phyloP scores from a whole-genome alignment of 768 basidiomycete genomes.

The Termitomyces sp. region DNA sequence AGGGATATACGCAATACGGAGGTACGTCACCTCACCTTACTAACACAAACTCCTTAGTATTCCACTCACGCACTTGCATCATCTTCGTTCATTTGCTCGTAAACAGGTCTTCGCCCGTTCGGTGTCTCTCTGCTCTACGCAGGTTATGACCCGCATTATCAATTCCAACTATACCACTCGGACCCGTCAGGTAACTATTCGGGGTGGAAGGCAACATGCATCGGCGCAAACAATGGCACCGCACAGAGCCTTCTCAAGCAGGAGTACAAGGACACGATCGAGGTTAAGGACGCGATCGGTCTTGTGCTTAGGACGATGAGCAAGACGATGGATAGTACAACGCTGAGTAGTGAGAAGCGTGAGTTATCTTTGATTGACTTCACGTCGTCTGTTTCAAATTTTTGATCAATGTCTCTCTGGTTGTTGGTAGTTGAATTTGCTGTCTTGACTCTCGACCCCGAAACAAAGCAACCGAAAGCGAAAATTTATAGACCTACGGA shows the following conservation, averaged over 20 bases:
- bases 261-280: constrained; percentile 96
- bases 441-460: constrained; percentile 82
- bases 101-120: constrained; percentile 89
- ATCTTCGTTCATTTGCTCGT: neutral
- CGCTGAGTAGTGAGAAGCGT: constrained; percentile 95
- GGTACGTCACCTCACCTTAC: constrained; percentile 49
- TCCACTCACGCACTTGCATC: neutral
- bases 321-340: constrained; percentile 99
- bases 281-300: constrained; percentile 88
- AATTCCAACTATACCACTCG: constrained; percentile 97
- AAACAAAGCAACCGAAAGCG: constrained; percentile 75
- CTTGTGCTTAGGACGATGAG: constrained; percentile 94
- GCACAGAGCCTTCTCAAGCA: constrained; percentile 95
- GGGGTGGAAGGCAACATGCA: constrained; percentile 98
- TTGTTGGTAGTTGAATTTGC: constrained; percentile 84
- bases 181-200: constrained; percentile 99
- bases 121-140: constrained; percentile 97
- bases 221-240: constrained; percentile 97
- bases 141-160: constrained; percentile 93
- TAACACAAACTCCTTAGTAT: neutral
- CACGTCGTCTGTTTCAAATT: neutral
- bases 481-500: constrained; percentile 91
- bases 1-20: constrained; percentile 97
- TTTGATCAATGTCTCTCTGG: neutral
- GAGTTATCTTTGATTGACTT: constrained; percentile 29